Conservation (phyloP, 768 basidiomycete species). For the Pleurotus tuber-regium region DNA sequence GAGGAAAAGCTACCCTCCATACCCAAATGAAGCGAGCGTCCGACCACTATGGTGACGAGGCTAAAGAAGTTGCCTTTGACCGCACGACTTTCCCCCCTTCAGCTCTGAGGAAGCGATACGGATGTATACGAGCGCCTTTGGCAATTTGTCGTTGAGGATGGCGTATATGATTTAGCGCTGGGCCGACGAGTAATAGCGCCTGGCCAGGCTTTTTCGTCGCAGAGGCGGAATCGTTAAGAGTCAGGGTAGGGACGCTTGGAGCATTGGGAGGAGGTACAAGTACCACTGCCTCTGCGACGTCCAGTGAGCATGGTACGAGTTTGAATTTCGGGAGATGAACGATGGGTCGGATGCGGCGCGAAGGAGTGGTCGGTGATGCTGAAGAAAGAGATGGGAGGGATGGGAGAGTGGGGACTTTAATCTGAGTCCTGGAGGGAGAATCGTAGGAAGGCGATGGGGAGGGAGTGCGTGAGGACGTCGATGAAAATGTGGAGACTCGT, state of each 20-base stretch:
- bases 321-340: conserved; percentile 25
- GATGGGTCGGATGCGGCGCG: conserved; percentile 7
- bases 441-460: conserved; percentile 28
- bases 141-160: conserved; percentile 36
- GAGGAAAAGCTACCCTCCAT: background rate
- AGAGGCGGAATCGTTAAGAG: conserved; percentile 10
- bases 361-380: conserved; percentile 13
- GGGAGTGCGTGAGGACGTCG: conserved; percentile 37
- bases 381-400: conserved; percentile 19
- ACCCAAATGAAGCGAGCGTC: background rate
- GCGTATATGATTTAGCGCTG: conserved; percentile 44
- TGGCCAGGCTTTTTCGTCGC: conserved; percentile 21
- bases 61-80: background rate
- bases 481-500: conserved; percentile 36
- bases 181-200: conserved; percentile 49
- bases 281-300: conserved; percentile 52
- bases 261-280: conserved; percentile 35
- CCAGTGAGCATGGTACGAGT: conserved; percentile 49
- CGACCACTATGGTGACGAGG: background rate
- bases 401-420: conserved; percentile 16
- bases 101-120: conserved; percentile 45
- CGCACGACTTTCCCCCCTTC: background rate
- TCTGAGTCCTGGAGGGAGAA: conserved; percentile 12
- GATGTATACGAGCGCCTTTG: conserved; percentile 50
- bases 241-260: conserved; percentile 18